A percentile compares a stretch with the other conserved stretches of the same genome.
Evolutionary conservation across 208 protist genomes (phyloP).

Genomic region (Leishmania braziliensis): DNA sequence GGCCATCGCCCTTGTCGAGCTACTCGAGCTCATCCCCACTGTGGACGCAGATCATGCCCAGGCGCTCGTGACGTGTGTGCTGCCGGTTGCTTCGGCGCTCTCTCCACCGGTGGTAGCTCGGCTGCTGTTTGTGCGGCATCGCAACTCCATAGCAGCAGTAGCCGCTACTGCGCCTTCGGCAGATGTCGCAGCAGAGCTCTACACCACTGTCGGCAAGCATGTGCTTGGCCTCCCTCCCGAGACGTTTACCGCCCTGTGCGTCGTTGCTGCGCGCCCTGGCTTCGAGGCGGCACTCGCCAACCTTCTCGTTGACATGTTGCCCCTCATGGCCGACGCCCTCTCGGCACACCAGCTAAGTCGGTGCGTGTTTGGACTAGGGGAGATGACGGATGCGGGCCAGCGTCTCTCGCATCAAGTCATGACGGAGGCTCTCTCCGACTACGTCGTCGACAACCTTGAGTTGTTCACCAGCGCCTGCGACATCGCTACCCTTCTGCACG

Average conservation of each 20-base stretch:
- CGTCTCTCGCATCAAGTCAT: slow-evolving; percentile 76
- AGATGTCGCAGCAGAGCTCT: slow-evolving; percentile 6
- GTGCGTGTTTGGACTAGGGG: slow-evolving; percentile 58
- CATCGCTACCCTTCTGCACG: slow-evolving; percentile 67
- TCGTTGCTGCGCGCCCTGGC: background rate
- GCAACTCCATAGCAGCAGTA: background rate
- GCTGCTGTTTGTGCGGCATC: slow-evolving; percentile 5
- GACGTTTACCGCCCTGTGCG: slow-evolving; percentile 23
- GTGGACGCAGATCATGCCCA: background rate
- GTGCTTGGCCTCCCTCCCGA: slow-evolving; percentile 9
- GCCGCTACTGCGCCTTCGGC: background rate
- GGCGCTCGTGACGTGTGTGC: slow-evolving; percentile 9
- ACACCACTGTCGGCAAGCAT: background rate
- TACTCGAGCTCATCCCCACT: background rate
- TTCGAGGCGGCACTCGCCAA: slow-evolving; percentile 31
- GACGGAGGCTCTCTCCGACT: slow-evolving; percentile 63
- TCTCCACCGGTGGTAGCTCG: background rate
- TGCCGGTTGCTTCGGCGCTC: slow-evolving; percentile 6
- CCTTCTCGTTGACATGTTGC: slow-evolving; percentile 44
- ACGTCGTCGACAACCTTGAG: slow-evolving; percentile 72
- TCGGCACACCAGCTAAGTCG: slow-evolving; percentile 48
- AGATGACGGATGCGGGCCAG: slow-evolving; percentile 58
- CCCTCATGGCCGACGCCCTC: slow-evolving; percentile 47
- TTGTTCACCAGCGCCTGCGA: slow-evolving; percentile 66
- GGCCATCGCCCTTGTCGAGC: slow-evolving; percentile 12